A percentile compares a stretch with the other conserved stretches of the same genome.
Conservation (phyloP, 2,329 filamentous ascomycete genomes). For the Colletotrichum sp. region DNA sequence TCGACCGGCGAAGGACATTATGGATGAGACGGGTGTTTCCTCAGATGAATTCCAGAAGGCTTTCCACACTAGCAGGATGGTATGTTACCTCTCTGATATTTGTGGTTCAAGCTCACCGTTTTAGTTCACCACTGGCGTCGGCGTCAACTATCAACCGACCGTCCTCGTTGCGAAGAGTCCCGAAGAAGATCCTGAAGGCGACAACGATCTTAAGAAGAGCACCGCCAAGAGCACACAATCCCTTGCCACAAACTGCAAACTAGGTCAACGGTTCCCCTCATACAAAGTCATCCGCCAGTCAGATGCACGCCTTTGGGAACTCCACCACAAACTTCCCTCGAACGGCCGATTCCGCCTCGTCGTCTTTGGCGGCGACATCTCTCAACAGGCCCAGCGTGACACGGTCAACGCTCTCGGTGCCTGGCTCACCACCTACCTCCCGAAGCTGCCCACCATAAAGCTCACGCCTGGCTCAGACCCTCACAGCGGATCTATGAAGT, state of each 20-base stretch:
- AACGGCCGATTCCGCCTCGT: conserved; percentile 65
- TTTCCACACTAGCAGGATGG: conserved; percentile 61
- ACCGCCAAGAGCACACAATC: conserved; percentile 37
- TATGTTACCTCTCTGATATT: background rate
- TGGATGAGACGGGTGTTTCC: conserved; percentile 64
- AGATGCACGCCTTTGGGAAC: conserved; percentile 60
- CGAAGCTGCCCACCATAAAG: conserved; percentile 5
- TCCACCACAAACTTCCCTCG: conserved; percentile 62
- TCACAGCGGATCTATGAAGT: conserved; percentile 5
- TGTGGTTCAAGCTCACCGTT: background rate
- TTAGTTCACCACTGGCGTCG: conserved; percentile 25
- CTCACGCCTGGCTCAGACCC: conserved; percentile 9
- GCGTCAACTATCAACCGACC: conserved; percentile 63
- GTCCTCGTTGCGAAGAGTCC: conserved; percentile 60
- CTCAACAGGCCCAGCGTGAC: conserved; percentile 42
- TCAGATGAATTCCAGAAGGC: conserved; percentile 68
- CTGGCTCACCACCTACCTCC: conserved; percentile 32
- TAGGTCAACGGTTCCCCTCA: conserved; percentile 66
- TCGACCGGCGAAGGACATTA: conserved; percentile 60
- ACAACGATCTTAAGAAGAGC: conserved; percentile 46
- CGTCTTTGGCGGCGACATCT: conserved; percentile 67
- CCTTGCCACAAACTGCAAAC: conserved; percentile 47
- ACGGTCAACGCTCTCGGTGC: conserved; percentile 54
- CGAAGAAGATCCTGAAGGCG: conserved; percentile 27
- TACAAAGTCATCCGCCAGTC: conserved; percentile 65